Base-by-base conservation (phyloP, 2,329 filamentous ascomycete genomes). In the Xylaria sp. region DNA sequence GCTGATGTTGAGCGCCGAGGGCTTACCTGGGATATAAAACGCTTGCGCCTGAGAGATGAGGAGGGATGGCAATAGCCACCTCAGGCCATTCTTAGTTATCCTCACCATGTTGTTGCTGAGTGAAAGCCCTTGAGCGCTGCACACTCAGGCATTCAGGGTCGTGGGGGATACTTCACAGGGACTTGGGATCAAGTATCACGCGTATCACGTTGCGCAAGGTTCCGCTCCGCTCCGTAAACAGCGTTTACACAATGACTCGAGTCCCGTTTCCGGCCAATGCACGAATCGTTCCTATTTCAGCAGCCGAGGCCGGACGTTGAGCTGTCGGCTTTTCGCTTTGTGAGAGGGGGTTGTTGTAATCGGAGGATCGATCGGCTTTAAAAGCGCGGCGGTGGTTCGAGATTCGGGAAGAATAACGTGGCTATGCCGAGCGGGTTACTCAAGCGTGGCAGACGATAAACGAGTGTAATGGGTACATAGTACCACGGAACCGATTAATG, bases 11-110 rank as follows among this genome's bases (percentile, higher is more conserved):
- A 44, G 48, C 3, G 55, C 57, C 44, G 44, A 68, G 41, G 55
- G 48, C 66, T 76, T 86, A 95, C 93, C 93, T 76, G 94, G 94
- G 75, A 97, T 92, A 80, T 97, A 97, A 80, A 97, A 97, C 46
- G 91, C 92, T 63, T 90, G 84, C 20, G 84, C 82, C 67, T 84
- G 83, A 39, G 85, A 85, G 65, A 87, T 73, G 62, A 81, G 76
- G 18, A 85, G 75, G 55, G 84, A 76, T 25, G 88, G 80, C 63
- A 87, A 72, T 44, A 90, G 78, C 77, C 83, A 86, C 74, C 81
- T 79, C 74, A 81, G 72, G 72, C 76, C 72, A 63, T 72, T 70
- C 48, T 73, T 72, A 10, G 72, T 41, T 50, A 66, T 64, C 67
- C 71, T 70, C 51, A 66, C 73, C 77, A 79, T 79, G 25, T 69